Evolutionary conservation across 1,284 basidiomycete species (phyloP).

Genomic region (Trametes pubescens): DNA sequence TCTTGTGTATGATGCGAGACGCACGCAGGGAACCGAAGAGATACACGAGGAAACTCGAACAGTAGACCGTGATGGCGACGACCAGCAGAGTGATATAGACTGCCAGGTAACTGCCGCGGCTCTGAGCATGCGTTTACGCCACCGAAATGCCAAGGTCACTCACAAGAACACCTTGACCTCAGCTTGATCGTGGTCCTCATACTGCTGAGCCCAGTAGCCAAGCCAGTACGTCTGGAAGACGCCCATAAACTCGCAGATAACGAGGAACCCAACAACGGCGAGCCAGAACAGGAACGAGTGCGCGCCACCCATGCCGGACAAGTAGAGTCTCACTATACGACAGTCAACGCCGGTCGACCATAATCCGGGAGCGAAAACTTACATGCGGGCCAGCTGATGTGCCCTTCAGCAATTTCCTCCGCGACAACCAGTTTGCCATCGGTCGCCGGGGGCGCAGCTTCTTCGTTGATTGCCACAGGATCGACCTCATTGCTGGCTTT

Average conservation of each 20-base stretch:
- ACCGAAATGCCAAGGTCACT: conserved; percentile 21
- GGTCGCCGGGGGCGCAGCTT: conserved; percentile 39
- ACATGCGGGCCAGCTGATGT: conserved; percentile 57
- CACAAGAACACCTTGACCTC: conserved; percentile 43
- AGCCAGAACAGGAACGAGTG: conserved; percentile 45
- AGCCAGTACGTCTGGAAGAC: conserved; percentile 37
- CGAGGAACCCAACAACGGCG: conserved; percentile 36
- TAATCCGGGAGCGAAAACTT: conserved; percentile 14
- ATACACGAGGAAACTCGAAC: conserved; percentile 43
- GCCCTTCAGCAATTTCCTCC: conserved; percentile 66
- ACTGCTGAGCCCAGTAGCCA: conserved; percentile 39
- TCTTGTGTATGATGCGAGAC: conserved; percentile 61
- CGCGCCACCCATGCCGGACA: conserved; percentile 42
- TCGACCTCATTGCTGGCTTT: conserved; percentile 50
- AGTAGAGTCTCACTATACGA: conserved; percentile 39
- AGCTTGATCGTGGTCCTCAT: conserved; percentile 39
- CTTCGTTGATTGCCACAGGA: conserved; percentile 24
- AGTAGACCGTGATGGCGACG: conserved; percentile 37
- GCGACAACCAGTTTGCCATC: conserved; percentile 60
- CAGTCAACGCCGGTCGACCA: neutral
- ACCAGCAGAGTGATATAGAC: conserved; percentile 50
- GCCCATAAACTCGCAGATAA: conserved; percentile 35
- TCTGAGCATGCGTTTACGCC: neutral
- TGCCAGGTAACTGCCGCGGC: conserved; percentile 47
- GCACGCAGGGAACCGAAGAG: conserved; percentile 55